Conservation (phyloP, 2,329 filamentous ascomycete genomes). For the Phaeomoniella chlamydospora region DNA sequence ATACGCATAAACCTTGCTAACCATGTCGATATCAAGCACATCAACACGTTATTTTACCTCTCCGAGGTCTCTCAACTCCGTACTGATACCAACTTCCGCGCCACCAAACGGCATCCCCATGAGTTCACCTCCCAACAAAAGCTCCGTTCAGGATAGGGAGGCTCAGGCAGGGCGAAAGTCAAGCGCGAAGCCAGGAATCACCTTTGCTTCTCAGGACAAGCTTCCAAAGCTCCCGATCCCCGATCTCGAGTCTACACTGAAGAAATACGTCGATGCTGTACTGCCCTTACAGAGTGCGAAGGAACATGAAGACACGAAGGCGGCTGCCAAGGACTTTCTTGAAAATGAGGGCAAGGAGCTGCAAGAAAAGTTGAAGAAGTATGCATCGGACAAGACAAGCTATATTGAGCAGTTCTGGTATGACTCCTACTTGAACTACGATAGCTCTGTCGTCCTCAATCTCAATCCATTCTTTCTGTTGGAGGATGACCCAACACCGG, state of each 20-base stretch:
- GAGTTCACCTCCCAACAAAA: slow-evolving; percentile 9
- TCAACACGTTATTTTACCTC: slow-evolving; percentile 57
- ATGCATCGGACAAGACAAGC: slow-evolving; percentile 79
- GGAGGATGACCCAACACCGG: slow-evolving; percentile 93
- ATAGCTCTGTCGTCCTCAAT: slow-evolving; percentile 94
- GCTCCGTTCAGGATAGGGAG: slow-evolving; percentile 18
- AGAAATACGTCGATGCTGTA: slow-evolving; percentile 66
- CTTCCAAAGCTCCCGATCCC: slow-evolving; percentile 89
- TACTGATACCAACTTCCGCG: slow-evolving; percentile 35
- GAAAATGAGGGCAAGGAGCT: slow-evolving; percentile 66
- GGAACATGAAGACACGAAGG: slow-evolving; percentile 70
- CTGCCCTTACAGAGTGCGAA: slow-evolving; percentile 66
- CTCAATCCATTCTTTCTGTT: slow-evolving; percentile 95
- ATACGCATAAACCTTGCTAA: slow-evolving; percentile 44
- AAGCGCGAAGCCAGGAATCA: slow-evolving; percentile 53
- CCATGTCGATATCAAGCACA: slow-evolving; percentile 44
- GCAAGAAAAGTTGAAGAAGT: slow-evolving; percentile 79
- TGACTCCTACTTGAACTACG: slow-evolving; percentile 94
- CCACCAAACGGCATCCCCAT: slow-evolving; percentile 10
- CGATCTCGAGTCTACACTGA: slow-evolving; percentile 62
- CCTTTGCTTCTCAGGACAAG: slow-evolving; percentile 76
- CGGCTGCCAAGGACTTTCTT: slow-evolving; percentile 72
- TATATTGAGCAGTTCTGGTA: slow-evolving; percentile 99
- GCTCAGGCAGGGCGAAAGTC: slow-evolving; percentile 32
- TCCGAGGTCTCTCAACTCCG: slow-evolving; percentile 59